phyloP scores from a whole-genome alignment of 2,329 filamentous ascomycete genomes.

The Colletotrichum liaoningense region DNA sequence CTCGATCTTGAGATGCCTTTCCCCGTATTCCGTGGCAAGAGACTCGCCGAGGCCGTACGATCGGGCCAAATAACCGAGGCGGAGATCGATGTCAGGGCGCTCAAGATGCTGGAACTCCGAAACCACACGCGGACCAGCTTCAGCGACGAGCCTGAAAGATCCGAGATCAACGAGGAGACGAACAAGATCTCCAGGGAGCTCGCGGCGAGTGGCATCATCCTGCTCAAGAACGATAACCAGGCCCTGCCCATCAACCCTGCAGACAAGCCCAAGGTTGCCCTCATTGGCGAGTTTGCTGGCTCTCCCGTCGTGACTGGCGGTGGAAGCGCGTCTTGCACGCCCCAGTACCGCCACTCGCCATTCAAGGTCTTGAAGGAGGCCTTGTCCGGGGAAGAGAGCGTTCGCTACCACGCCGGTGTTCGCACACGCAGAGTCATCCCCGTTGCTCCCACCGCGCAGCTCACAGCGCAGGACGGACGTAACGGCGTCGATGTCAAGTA shows the following conservation, averaged over 20 bases:
- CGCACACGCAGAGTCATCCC: conserved; percentile 34
- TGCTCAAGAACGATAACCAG: conserved; percentile 35
- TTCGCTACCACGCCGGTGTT: conserved; percentile 20
- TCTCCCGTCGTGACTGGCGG: conserved; percentile 23
- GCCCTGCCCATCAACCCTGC: conserved; percentile 6
- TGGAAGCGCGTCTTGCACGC: conserved; percentile 30
- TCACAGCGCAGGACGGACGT: conserved; percentile 26
- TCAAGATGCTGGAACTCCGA: conserved; percentile 33
- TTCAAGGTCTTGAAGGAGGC: conserved; percentile 20
- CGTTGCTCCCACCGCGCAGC: conserved; percentile 11
- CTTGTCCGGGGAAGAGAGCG: background rate
- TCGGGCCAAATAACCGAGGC: conserved; percentile 28
- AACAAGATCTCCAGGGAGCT: conserved; percentile 34
- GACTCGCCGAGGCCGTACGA: conserved; percentile 35
- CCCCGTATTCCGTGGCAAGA: conserved; percentile 36
- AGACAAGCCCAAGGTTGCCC: background rate
- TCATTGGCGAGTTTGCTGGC: conserved; percentile 28
- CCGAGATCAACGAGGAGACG: conserved; percentile 32
- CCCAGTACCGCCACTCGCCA: conserved; percentile 32
- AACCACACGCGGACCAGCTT: conserved; percentile 24
- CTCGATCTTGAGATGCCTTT: conserved; percentile 49
- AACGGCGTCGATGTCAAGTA: conserved; percentile 33
- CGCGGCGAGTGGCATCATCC: conserved; percentile 35
- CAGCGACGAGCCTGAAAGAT: conserved; percentile 25
- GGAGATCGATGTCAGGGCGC: conserved; percentile 33